phyloP scores from a whole-genome alignment of 345 rosid species.

The Turritis glabra region DNA sequence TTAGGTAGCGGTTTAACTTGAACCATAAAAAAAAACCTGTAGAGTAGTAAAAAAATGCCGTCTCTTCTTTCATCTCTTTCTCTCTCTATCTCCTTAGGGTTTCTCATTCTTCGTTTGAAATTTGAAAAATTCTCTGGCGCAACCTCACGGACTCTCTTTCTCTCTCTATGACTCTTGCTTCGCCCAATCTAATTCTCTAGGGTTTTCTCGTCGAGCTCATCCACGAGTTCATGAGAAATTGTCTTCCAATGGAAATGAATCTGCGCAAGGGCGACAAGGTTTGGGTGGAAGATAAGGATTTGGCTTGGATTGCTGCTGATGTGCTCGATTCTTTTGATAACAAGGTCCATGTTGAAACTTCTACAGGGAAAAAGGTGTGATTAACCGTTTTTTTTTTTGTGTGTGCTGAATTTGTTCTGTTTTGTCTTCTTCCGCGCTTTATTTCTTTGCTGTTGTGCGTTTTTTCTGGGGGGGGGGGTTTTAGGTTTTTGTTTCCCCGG shows the following conservation, averaged over 20 bases:
- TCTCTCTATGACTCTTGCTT: constrained; percentile 22
- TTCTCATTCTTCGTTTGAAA: constrained; percentile 27
- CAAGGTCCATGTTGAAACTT: constrained; percentile 55
- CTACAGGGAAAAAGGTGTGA: constrained; percentile 65
- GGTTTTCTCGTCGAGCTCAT: constrained; percentile 19
- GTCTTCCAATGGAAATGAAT: constrained; percentile 48
- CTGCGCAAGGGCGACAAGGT: constrained; percentile 76
- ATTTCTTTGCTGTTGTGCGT: not conserved
- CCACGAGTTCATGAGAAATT: constrained; percentile 17
- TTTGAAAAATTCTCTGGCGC: constrained; percentile 37
- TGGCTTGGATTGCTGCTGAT: constrained; percentile 86
- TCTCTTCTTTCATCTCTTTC: not conserved
- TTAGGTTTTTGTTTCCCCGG: constrained; percentile 57
- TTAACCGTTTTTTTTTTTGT: not conserved
- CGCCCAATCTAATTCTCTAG: constrained; percentile 9
- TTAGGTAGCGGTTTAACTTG: constrained; percentile 8
- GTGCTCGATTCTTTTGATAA: constrained; percentile 53
- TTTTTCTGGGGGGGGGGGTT: not conserved
- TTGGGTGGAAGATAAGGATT: constrained; percentile 77
- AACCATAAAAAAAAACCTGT: constrained; percentile 17
- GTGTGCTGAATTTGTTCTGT: not conserved
- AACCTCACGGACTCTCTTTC: constrained; percentile 25
- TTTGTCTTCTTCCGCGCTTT: constrained; percentile 6
- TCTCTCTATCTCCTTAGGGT: constrained; percentile 27
- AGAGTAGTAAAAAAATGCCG: not conserved